phyloP scores from a whole-genome alignment of 768 basidiomycete species.

The Pleurotus sapidus region DNA sequence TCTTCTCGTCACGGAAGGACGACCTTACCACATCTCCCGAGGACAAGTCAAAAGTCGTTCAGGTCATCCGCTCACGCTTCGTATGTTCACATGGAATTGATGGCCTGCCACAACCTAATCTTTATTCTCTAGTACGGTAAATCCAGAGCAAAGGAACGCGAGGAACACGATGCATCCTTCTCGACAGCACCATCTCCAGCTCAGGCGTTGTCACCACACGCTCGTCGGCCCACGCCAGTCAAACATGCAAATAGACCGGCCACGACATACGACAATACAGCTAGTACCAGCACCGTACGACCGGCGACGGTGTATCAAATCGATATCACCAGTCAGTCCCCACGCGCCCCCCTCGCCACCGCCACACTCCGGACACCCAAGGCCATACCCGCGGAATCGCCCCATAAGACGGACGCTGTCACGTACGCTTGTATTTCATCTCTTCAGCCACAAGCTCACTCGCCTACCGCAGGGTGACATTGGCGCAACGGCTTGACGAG shows the following conservation, averaged over 20 bases:
- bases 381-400: background rate
- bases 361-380: background rate
- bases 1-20: constrained; percentile 10
- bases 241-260: background rate
- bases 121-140: constrained; percentile 2
- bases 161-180: background rate
- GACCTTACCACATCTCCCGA: background rate
- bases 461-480: constrained; percentile 29
- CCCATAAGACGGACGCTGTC: background rate
- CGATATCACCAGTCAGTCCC: background rate
- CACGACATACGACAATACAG: background rate
- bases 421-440: constrained; percentile 1
- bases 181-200: background rate
- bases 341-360: background rate
- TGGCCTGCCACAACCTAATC: background rate
- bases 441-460: background rate
- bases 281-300: background rate
- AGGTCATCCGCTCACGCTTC: constrained; percentile 10
- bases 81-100: constrained; percentile 3
- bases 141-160: constrained; percentile 2
- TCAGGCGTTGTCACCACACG: constrained; percentile 1
- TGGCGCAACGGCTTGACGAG: constrained; percentile 65
- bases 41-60: constrained; percentile 6
- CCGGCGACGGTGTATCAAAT: background rate
- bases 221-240: background rate